Evolutionary conservation across 2,329 filamentous ascomycete genomes (phyloP), one percentile per base, ranked within the genome.

Genomic region (Aspergillus ruber): DNA sequence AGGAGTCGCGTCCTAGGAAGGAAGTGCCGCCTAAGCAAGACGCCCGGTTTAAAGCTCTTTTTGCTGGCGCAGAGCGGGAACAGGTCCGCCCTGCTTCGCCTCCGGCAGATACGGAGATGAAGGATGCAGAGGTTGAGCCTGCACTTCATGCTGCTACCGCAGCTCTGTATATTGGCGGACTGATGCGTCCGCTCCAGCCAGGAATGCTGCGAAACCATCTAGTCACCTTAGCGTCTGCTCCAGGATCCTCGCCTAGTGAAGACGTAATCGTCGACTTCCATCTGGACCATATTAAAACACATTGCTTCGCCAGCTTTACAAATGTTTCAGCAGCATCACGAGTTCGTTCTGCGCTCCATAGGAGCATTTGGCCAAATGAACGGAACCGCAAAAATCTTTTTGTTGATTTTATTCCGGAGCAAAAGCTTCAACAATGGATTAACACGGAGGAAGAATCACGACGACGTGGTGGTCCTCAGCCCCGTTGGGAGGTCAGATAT

Each of bases 371-470:
- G 88, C 91, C 91, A 1, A 82, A 90, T 49, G 91, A 97, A 69
- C 82, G 84, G 49, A 87, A 85, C 56, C 80, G 93, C 27, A 94
- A 93, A 65, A 78, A 83, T 1, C 76, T 97, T 1, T 94, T 85
- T 80, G 88, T 88, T 3, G 93, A 98, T 65, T 97, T 93, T 64
- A 78, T 97, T 17, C 91, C 91, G 0, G 79, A 85, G 15, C 82
- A 88, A 21, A 81, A 82, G 53, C 77, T 94, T 3, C 66, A 73
- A 12, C 78, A 79, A 20, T 97, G 90, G 89, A 84, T 94, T 49
- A 77, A 81, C 6, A 77, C 70, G 36, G 88, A 95, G 66, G 72
- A 83, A 57, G 66, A 73, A 58, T 70, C 56, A 59, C 75, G 53
- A 55, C 65, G 63, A 66, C 77, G 60, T 15, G 55, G 64, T 45